Evolutionary conservation across 2,329 filamentous ascomycete genomes (phyloP).

Genomic region (Thelonectria olida): DNA sequence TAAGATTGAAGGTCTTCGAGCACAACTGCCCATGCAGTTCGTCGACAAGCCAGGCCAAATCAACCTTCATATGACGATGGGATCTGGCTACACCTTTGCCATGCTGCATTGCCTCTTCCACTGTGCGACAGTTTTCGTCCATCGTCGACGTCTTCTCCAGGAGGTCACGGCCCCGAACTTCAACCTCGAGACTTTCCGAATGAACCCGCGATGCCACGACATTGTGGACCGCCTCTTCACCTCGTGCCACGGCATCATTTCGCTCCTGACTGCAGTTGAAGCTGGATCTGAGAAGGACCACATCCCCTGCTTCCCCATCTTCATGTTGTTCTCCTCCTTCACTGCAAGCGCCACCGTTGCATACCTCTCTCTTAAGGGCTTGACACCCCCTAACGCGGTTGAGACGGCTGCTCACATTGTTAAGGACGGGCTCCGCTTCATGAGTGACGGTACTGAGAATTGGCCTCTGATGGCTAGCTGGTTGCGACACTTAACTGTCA

Average conservation of each 20-base stretch:
- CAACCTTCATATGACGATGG: conserved; percentile 71
- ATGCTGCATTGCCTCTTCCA: conserved; percentile 71
- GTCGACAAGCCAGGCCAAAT: conserved; percentile 70
- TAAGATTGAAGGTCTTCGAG: conserved; percentile 65
- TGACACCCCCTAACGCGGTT: conserved; percentile 64
- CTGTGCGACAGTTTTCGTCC: conserved; percentile 68
- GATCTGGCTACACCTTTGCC: conserved; percentile 69
- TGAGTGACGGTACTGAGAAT: conserved; percentile 66
- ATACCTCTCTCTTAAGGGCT: conserved; percentile 69
- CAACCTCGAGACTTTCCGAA: conserved; percentile 62
- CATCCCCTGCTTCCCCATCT: conserved; percentile 69
- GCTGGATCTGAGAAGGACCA: conserved; percentile 65
- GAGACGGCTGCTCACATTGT: conserved; percentile 68
- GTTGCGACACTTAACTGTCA: conserved; percentile 68
- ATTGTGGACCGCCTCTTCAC: conserved; percentile 66
- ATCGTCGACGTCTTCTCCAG: conserved; percentile 67
- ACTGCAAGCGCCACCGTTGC: conserved; percentile 69
- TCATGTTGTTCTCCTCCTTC: conserved; percentile 71
- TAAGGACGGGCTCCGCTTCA: conserved; percentile 66
- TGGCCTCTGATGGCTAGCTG: conserved; percentile 69
- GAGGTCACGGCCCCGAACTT: conserved; percentile 63
- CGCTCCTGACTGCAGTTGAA: conserved; percentile 64
- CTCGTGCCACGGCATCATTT: conserved; percentile 67
- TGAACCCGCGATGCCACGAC: conserved; percentile 59
- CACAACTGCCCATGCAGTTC: conserved; percentile 66